Base-by-base conservation (phyloP, 1,139 yeast species). In the Kluyveromyces sp. region DNA sequence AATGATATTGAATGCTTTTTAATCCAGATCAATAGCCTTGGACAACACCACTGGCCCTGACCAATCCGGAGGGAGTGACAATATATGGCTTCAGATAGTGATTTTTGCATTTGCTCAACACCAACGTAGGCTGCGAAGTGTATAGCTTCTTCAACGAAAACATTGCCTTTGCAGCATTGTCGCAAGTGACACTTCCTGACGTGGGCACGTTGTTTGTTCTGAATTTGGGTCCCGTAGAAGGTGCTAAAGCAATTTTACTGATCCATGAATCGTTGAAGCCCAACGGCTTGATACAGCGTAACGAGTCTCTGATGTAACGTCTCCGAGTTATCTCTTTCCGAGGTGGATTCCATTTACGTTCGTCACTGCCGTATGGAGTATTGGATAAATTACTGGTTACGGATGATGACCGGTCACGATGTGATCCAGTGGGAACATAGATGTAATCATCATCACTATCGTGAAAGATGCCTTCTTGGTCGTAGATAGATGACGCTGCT, bases 251-350 rank as follows among this genome's bases (percentile, higher is more conserved):
- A 15, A 42, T 34, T 8, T 69, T 73, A 20, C 76, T 74, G 22
- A 74, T 65, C 83, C 83, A 78, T 8, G 70, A 55, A 35, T 76
- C 80, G 40, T 76, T 78, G 50, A 67, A 67, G 2, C 72, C 65
- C 41, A 78, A 64, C 4, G 81, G 76, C 52, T 71, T 75, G 37
- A 78, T 75, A 51, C 84, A 78, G 40, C 82, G 68, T 31, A 78
- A 59, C 31, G 82, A 75, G 57, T 77, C 78, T 40, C 77, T 67
- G 45, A 73, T 67, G 50, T 66, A 68, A 49, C 74, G 74, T 41
- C 73, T 65, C 48, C 70, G 65, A 34, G 74, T 67, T 40, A 64
- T 65, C 13, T 58, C 47, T 49, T 70, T 71, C 13, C 63, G 63
- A 12, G 64, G 61, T 2, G 83, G 82, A 13, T 56, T 57, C 83